Percentiles rank a stretch among this genome's conserved stretches.
These are phyloP conservation scores for Penicillium fuscoglaucum DNA, from an alignment of 2,329 filamentous ascomycete genomes.

Conservation along the genomic window DNA sequence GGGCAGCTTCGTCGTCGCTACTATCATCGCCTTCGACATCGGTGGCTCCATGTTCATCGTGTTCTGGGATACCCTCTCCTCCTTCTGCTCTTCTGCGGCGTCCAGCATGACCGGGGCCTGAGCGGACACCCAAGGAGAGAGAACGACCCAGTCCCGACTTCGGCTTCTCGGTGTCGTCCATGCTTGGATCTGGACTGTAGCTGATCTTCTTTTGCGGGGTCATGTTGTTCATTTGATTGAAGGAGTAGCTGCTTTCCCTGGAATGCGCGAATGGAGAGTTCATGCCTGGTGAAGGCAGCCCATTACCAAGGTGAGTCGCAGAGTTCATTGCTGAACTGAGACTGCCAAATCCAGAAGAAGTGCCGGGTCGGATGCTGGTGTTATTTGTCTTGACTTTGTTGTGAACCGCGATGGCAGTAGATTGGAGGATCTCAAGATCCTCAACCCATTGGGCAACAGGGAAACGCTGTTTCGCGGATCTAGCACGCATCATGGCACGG, in stretches of 20 bases:
- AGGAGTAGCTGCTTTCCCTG: slow-evolving; percentile 26
- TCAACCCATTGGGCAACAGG: slow-evolving; percentile 68
- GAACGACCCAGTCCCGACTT: slow-evolving; percentile 40
- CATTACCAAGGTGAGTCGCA: slow-evolving; percentile 17
- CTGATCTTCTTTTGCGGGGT: slow-evolving; percentile 38
- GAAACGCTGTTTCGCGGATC: slow-evolving; percentile 65
- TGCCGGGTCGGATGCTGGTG: slow-evolving; percentile 37
- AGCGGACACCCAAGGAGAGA: slow-evolving; percentile 46
- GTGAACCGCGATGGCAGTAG: slow-evolving; percentile 59
- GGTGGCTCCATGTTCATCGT: slow-evolving; percentile 15
- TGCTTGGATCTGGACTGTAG: slow-evolving; percentile 40
- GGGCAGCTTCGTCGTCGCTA: slow-evolving; percentile 38
- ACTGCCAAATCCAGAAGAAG: slow-evolving; percentile 45
- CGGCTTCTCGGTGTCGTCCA: slow-evolving; percentile 33
- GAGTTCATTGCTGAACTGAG: slow-evolving; percentile 24
- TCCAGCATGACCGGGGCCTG: slow-evolving; percentile 45
- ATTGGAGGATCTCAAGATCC: slow-evolving; percentile 63
- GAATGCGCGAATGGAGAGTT: slow-evolving; percentile 30
- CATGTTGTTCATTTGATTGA: slow-evolving; percentile 36
- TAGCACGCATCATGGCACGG: slow-evolving; percentile 63
- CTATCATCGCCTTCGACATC: slow-evolving; percentile 35
- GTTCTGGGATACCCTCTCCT: slow-evolving; percentile 23
- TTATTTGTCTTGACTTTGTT: slow-evolving; percentile 41
- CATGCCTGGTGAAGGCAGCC: slow-evolving; percentile 26
- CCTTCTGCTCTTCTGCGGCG: slow-evolving; percentile 21